Conservation (phyloP, 805 yeast genomes). For the Candida awuae region DNA sequence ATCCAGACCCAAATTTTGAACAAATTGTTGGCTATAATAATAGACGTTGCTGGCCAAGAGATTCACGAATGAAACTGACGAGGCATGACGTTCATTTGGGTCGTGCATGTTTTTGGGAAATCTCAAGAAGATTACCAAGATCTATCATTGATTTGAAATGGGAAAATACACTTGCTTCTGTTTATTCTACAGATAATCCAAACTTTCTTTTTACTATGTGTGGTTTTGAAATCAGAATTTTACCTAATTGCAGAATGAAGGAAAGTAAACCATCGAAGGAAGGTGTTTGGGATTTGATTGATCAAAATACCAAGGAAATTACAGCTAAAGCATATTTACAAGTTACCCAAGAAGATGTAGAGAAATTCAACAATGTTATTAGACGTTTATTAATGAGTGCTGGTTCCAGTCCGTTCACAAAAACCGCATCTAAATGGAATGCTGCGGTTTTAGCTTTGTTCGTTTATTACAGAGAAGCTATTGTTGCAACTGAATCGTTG, state of each 20-base stretch:
- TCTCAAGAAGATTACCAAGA: conserved; percentile 68
- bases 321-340: conserved; percentile 83
- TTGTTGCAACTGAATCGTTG: conserved; percentile 68
- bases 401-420: conserved; percentile 92
- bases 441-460: conserved; percentile 80
- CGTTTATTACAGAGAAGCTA: conserved; percentile 90
- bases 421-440: conserved; percentile 93
- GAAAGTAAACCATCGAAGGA: conserved; percentile 50
- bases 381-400: conserved; percentile 90
- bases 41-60: conserved; percentile 91
- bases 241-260: conserved; percentile 60
- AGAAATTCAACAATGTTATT: conserved; percentile 71
- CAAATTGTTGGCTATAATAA: conserved; percentile 80
- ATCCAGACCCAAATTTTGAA: conserved; percentile 90
- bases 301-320: conserved; percentile 66
- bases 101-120: conserved; percentile 86
- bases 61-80: conserved; percentile 82
- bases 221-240: conserved; percentile 87
- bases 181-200: conserved; percentile 85
- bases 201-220: conserved; percentile 84
- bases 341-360: conserved; percentile 75
- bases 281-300: conserved; percentile 84
- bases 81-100: conserved; percentile 90
- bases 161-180: conserved; percentile 77
- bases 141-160: conserved; percentile 68